Base-by-base conservation (phyloP, 768 basidiomycete genomes). In the Zangia roseola region DNA sequence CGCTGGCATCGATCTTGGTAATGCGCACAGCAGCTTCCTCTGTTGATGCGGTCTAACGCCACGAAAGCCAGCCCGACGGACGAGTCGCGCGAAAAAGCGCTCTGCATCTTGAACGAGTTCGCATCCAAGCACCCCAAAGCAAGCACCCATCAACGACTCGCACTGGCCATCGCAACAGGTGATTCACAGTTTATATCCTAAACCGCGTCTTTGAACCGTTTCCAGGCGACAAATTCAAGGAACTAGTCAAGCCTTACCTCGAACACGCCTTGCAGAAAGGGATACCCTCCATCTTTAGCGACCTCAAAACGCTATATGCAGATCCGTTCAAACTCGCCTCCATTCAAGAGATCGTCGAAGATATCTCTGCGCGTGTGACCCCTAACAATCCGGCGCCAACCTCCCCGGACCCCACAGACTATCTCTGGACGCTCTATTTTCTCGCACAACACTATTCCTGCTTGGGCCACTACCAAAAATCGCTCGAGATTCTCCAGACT, bases 381-480 rank as follows among this genome's bases (percentile, higher is more conserved):
- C 61, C 71, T 37, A 61, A 74, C 31, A 74, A 72, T 43, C 62
- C 67, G 23, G 55, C 63, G 5, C 58, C 57, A 8, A 44, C 55
- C 10, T 51, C 66, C 1, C 50, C 63, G 9, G 72, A 80, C 8
- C 94, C 95, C 1, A 84, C 91, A 5, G 84, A 82, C 14, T 88
- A 95, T 58, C 79, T 98, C 10, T 99, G 97, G 97, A 85, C 88
- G 10, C 80, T 97, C 33, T 98, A 95, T 72, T 97, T 89, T 76
- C 84, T 98, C 42, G 86, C 93, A 0, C 91, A 95, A 58, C 94
- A 94, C 63, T 77, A 91, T 60, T 88, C 90, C 0, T 80, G 78
- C 61, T 71, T 90, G 2, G 74, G 76, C 1, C 61, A 68, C 38
- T 58, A 75, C 39, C 50, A 56, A 19, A 67, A 59, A 41, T 81